A percentile compares a stretch with the other conserved stretches of the same genome.
Evolutionary conservation across 2,329 filamentous ascomycete species (phyloP).

Genomic region (Fusarium illudens): DNA sequence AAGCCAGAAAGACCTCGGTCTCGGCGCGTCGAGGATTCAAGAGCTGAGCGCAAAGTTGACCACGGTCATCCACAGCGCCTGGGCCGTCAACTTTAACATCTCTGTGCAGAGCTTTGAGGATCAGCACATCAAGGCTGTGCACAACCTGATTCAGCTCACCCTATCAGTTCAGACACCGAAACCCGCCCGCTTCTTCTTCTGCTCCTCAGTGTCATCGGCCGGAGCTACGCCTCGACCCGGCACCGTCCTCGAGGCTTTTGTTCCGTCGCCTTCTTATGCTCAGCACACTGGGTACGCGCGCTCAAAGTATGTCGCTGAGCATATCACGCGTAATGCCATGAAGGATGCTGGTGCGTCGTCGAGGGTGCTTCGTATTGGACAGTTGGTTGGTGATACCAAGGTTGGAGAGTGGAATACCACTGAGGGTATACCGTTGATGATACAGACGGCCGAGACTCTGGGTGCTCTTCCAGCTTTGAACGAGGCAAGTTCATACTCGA

Average conservation of each 20-base stretch:
- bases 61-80: constrained; percentile 59
- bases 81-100: constrained; percentile 66
- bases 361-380: constrained; percentile 57
- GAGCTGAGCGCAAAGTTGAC: constrained; percentile 48
- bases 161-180: not conserved
- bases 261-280: constrained; percentile 47
- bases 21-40: constrained; percentile 37
- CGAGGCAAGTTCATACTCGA: constrained; percentile 41
- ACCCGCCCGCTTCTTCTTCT: constrained; percentile 55
- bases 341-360: constrained; percentile 29
- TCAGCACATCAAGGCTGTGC: constrained; percentile 56
- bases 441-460: constrained; percentile 56
- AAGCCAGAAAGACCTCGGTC: constrained; percentile 25
- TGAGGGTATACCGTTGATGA: constrained; percentile 63
- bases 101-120: constrained; percentile 58
- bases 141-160: constrained; percentile 56
- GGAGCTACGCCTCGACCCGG: constrained; percentile 44
- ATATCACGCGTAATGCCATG: constrained; percentile 48
- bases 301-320: constrained; percentile 53
- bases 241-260: constrained; percentile 47
- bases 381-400: constrained; percentile 58
- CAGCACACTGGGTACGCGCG: constrained; percentile 55
- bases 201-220: constrained; percentile 55
- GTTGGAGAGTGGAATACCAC: constrained; percentile 60
- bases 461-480: constrained; percentile 57